Evolutionary conservation across 805 yeast species (phyloP), one percentile per base, ranked within the genome.

Genomic region (Sugiyamaella floridensis): DNA sequence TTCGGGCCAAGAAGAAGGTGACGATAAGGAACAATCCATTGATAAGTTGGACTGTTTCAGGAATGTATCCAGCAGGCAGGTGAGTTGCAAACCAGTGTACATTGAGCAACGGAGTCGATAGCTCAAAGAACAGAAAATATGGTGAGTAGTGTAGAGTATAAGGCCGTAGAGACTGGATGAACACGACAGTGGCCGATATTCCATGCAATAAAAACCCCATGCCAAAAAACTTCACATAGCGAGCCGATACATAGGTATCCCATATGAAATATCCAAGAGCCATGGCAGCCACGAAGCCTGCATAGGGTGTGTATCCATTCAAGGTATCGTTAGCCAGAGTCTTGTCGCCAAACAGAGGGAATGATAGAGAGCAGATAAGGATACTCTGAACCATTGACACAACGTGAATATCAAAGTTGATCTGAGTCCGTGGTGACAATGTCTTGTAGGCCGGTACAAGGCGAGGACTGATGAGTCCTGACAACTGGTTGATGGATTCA

Each of bases 81-180:
- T 86, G 83, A 32, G 85, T 77, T 34, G 89, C 82, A 68, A 85
- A 90, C 97, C 97, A 93, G 68, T 93, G 88, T 65, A 87, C 67
- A 69, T 93, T 95, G 56, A 93, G 96, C 70, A 93, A 93, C 8
- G 98, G 98, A 1, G 97, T 87, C 46, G 95, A 85, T 42, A 86
- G 76, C 70, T 93, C 99, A 68, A 86, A 93, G 48, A 86, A 66
- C 61, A 93, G 75, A 66, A 90, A 93, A 18, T 83, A 81, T 1
- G 96, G 92, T 26, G 86, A 78, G 81, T 86, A 85, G 48, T 89
- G 85, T 68, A 84, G 81, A 64, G 88, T 80, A 67, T 82, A 86
- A 2, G 97, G 97, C 32, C 74, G 66, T 55, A 86, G 74, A 1
- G 88, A 75, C 49, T 79, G 68, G 1, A 70, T 62, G 65, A 90